A percentile compares a stretch with the other conserved stretches of the same genome.
Conservation (phyloP, 331 rosid species). For the Malus hybrid region DNA sequence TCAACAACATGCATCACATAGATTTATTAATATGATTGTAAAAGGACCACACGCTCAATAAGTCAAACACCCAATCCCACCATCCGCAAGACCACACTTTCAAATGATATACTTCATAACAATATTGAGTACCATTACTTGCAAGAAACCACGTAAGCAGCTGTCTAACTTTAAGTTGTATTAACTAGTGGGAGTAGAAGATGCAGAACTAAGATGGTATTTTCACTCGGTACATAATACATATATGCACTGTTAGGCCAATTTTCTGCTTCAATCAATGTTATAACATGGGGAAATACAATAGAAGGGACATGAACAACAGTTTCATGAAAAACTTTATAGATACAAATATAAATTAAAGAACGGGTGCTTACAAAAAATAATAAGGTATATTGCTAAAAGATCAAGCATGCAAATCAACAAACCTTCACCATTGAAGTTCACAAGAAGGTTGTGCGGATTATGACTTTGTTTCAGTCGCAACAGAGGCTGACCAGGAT, state of each 20-base stretch:
- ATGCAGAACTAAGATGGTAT: not conserved
- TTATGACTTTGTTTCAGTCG: conserved; percentile 89
- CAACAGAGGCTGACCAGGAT: conserved; percentile 71
- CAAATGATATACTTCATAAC: not conserved
- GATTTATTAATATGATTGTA: not conserved
- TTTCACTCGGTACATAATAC: not conserved
- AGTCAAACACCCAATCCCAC: not conserved
- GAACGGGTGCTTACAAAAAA: not conserved
- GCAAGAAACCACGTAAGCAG: not conserved
- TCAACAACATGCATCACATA: not conserved
- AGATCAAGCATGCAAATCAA: conserved; percentile 22
- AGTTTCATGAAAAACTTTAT: not conserved
- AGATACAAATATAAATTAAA: not conserved
- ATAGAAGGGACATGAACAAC: not conserved
- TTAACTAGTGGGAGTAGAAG: not conserved
- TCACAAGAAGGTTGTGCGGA: conserved; percentile 84
- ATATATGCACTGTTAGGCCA: not conserved
- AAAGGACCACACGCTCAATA: not conserved
- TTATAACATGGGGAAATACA: not conserved
- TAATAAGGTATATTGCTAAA: not conserved
- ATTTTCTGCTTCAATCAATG: not conserved
- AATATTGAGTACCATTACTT: not conserved
- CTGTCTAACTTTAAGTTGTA: not conserved
- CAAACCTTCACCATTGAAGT: conserved; percentile 64
- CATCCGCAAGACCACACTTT: not conserved